phyloP scores from a whole-genome alignment of 1,139 yeast species.

The Suhomyces terraborum region DNA sequence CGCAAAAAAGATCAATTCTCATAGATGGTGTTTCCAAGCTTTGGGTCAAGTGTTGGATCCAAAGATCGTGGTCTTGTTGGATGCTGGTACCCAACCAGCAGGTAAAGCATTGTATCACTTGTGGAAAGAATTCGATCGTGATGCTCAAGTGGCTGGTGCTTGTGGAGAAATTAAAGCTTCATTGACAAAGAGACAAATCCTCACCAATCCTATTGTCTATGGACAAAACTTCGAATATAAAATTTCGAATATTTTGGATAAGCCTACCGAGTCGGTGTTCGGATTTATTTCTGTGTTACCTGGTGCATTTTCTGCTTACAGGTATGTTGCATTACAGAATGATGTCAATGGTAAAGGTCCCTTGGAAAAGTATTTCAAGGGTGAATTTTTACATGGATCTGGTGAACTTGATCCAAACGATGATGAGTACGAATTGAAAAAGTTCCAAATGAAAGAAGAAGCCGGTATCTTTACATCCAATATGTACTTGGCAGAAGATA shows the following conservation, averaged over 20 bases:
- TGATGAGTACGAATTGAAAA: constrained; percentile 47
- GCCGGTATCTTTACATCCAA: constrained; percentile 54
- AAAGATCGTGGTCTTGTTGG: constrained; percentile 44
- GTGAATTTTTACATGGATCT: constrained; percentile 49
- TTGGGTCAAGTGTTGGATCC: constrained; percentile 49
- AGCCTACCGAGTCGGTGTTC: constrained; percentile 49
- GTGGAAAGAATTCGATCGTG: constrained; percentile 52
- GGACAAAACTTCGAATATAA: constrained; percentile 53
- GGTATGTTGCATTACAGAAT: constrained; percentile 44
- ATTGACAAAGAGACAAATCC: constrained; percentile 39
- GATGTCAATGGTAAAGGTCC: constrained; percentile 50
- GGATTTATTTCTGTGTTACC: constrained; percentile 51
- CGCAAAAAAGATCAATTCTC: constrained; percentile 51
- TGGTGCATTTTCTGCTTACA: constrained; percentile 50
- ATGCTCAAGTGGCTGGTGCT: constrained; percentile 52
- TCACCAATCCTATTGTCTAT: constrained; percentile 49
- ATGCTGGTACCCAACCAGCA: constrained; percentile 52
- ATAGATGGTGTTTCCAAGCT: constrained; percentile 55
- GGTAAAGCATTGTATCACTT: constrained; percentile 49
- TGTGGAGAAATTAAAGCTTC: constrained; percentile 54
- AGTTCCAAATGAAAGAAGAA: constrained; percentile 43
- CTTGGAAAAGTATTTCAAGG: constrained; percentile 50
- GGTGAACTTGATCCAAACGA: constrained; percentile 50
- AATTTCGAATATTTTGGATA: constrained; percentile 48
- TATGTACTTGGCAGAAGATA: constrained; percentile 54